Conservation (phyloP, 1,284 basidiomycete genomes). For the Trametes hirsuta region DNA sequence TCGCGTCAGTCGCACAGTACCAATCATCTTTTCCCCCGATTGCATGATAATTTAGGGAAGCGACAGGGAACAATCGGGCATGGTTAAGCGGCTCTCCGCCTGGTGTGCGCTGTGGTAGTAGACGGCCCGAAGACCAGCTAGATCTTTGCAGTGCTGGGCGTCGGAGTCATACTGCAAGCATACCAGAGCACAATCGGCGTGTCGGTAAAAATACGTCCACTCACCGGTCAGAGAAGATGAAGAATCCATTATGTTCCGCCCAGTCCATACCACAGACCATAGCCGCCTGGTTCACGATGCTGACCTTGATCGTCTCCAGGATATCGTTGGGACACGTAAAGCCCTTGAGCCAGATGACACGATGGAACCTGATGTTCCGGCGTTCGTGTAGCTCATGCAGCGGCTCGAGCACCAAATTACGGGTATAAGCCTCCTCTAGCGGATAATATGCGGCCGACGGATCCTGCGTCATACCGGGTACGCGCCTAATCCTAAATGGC, state of each 20-base stretch:
- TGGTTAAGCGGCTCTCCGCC: no score
- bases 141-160: no score
- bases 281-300: slow-evolving; percentile 85
- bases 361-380: slow-evolving; percentile 80
- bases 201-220: slow-evolving; percentile 20
- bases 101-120: no score
- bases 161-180: no score
- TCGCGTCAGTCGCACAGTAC: no score
- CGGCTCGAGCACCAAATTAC: slow-evolving; percentile 90
- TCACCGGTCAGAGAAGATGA: slow-evolving; percentile 94
- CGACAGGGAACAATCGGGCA: no score
- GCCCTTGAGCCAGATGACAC: slow-evolving; percentile 95
- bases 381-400: slow-evolving; percentile 80
- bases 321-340: slow-evolving; percentile 98
- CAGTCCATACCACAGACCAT: slow-evolving; percentile 99
- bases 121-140: no score
- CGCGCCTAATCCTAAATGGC: slow-evolving; percentile 85
- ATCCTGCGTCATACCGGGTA: slow-evolving; percentile 88
- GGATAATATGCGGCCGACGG: slow-evolving; percentile 90
- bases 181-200: not conserved
- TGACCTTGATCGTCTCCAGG: slow-evolving; percentile 89
- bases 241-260: slow-evolving; percentile 95
- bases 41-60: no score
- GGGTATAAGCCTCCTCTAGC: slow-evolving; percentile 88
- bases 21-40: no score